Percentiles rank a stretch among this genome's conserved stretches.
phyloP scores from a whole-genome alignment of 2,329 filamentous ascomycete species.

The Emergomyces africanus region DNA sequence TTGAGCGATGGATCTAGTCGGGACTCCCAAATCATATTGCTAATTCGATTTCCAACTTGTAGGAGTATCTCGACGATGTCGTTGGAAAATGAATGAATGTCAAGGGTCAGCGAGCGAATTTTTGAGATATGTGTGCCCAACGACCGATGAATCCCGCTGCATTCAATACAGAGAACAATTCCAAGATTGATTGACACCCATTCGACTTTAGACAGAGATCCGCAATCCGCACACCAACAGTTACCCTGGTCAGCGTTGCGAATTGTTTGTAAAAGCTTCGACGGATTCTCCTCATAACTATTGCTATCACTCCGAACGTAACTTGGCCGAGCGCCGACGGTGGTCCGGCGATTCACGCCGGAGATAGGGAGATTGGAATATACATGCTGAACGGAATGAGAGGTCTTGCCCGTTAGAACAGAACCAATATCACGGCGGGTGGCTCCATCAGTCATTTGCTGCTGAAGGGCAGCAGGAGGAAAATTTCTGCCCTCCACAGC shows the following conservation, averaged over 20 bases:
- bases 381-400: constrained; percentile 42
- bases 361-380: constrained; percentile 29
- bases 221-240: constrained; percentile 86
- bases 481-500: constrained; percentile 72
- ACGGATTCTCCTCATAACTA: constrained; percentile 67
- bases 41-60: constrained; percentile 82
- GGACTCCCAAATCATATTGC: constrained; percentile 95
- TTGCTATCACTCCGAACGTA: constrained; percentile 57
- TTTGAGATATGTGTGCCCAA: constrained; percentile 97
- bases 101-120: constrained; percentile 83
- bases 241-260: constrained; percentile 88
- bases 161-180: constrained; percentile 94
- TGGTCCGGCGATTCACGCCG: constrained; percentile 69
- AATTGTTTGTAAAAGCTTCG: constrained; percentile 73
- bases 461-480: constrained; percentile 33
- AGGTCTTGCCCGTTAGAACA: constrained; percentile 80
- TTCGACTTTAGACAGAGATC: constrained; percentile 82
- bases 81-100: constrained; percentile 90
- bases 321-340: constrained; percentile 74
- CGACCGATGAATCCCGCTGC: constrained; percentile 91
- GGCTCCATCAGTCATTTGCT: constrained; percentile 40
- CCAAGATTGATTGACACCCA: constrained; percentile 98
- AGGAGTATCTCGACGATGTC: constrained; percentile 93
- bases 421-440: constrained; percentile 80
- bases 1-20: constrained; percentile 62